Base-by-base conservation (phyloP, 495 filamentous ascomycete genomes). In the Tuber brumale region DNA sequence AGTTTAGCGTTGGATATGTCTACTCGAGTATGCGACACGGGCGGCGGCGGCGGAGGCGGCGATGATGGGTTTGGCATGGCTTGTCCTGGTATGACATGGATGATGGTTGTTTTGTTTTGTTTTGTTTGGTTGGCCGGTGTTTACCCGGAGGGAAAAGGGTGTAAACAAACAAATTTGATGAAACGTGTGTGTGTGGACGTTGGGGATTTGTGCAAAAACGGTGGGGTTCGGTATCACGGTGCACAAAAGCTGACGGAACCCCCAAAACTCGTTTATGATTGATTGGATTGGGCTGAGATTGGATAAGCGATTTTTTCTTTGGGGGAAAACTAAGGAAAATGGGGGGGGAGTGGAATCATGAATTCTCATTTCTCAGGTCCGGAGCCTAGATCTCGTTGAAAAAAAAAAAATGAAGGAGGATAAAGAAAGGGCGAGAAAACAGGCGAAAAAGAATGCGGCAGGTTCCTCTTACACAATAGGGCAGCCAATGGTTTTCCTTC, bases 161-260 rank as follows among this genome's bases (percentile, higher is more conserved):
- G 57, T 66, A 66, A 66, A 66, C 57, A 66, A 66, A 66, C 57
- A 66, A 66, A 66, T n/a, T n/a, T n/a, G n/a, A n/a, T 14, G 14
- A 66, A 35, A 31, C 57, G 27, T 66, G 57, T 66, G 48, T 46
- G 51, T 66, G 14, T 66, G 57, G 12, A 66, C 57, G 57, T 66
- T 66, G 57, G 9, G n/a, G 3, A 31, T 61, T 61, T 61, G 51
- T 61, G 51, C 12, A 31, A 27, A 61, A 61, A 61, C 51, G 12
- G 3, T 61, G 51, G 51, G 51, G 27, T 14, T 61, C 51, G n/a
- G 51, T 61, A 61, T 31, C 51, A 61, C 51, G n/a, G 51, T 31
- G 51, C 27, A 61, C 51, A 61, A 61, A 5, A 21, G 51, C 51
- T 61, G 51, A 61, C 51, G 51, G 51, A 14, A 16, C 14, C 10